Evolutionary conservation across 1,284 basidiomycete genomes (phyloP).

Genomic region (Schizophyllum amplum): DNA sequence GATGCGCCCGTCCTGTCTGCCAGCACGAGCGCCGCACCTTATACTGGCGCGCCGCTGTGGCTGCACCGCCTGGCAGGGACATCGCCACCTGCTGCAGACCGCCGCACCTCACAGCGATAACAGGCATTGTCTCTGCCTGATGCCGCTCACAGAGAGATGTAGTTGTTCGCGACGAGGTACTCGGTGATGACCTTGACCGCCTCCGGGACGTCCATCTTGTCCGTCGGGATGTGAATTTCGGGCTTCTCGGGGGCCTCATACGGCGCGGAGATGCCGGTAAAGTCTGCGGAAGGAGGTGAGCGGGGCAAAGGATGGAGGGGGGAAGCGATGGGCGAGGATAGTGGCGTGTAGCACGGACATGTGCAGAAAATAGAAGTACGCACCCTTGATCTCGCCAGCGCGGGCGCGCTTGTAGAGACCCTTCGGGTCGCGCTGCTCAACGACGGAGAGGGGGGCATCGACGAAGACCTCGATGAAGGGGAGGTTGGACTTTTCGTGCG

Average conservation of each 20-base stretch:
- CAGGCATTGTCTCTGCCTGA: too few relatives aligned
- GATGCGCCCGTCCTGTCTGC: too few relatives aligned
- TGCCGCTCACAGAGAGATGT: slow-evolving; percentile 31
- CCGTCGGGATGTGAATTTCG: slow-evolving; percentile 92
- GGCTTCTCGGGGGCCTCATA: slow-evolving; percentile 86
- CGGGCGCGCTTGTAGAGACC: slow-evolving; percentile 97
- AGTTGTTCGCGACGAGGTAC: slow-evolving; percentile 67
- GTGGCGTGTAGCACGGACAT: too few relatives aligned
- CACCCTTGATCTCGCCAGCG: slow-evolving; percentile 94
- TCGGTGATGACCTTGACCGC: slow-evolving; percentile 78
- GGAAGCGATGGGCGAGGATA: too few relatives aligned
- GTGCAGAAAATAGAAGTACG: background rate
- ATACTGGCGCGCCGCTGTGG: too few relatives aligned
- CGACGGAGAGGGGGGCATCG: slow-evolving; percentile 85
- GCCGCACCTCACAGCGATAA: too few relatives aligned
- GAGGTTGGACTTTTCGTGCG: slow-evolving; percentile 70
- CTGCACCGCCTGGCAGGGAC: too few relatives aligned
- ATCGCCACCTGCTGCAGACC: too few relatives aligned
- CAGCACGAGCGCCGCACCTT: too few relatives aligned
- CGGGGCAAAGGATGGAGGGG: background rate
- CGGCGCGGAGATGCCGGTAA: slow-evolving; percentile 96
- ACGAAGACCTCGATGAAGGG: slow-evolving; percentile 94
- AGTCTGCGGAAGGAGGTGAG: slow-evolving; percentile 48
- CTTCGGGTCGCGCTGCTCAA: slow-evolving; percentile 93
- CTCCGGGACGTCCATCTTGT: slow-evolving; percentile 71